Evolutionary conservation across 1,139 yeast genomes (phyloP), one percentile per base, ranked within the genome.

Genomic region (Fermentozyma sake): DNA sequence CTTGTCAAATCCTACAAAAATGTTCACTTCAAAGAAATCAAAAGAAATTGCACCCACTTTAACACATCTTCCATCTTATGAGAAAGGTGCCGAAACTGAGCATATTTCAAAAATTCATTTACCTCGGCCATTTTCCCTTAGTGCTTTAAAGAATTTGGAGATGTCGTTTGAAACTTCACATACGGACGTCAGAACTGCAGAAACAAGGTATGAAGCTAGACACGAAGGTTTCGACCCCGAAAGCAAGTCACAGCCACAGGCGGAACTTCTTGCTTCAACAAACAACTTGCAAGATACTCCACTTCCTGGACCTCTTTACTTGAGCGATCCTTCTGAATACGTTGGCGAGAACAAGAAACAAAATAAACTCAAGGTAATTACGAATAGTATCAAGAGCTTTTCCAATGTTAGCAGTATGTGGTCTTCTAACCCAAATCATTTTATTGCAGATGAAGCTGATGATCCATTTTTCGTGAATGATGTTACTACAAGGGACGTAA

Each of bases 401-500:
- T 46, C 61, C 0, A 49, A 44, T 30, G 72, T 77, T 18, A 53
- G 72, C 1, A 72, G 62, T 19, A 68, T 78, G 72, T 79, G 85
- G 82, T 58, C 67, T 10, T 74, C 84, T 1, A 64, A 66, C 26
- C 82, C 82, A 2, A 67, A 55, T 24, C 95, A 85, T 53, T 85
- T 71, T 48, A 42, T 44, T 2, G 37, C 41, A 14, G 49, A 52
- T 12, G 67, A 62, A 13, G 42, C 43, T 2, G 68, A 66, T 23
- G 78, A 74, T 35, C 55, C 61, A 3, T 73, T 58, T 42, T 69
- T 64, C 35, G 73, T 77, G 0, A 49, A 34, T 5, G 57, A 67
- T 6, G 58, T 50, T 2, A 58, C 58, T 5, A 72, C 68, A 14
- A 57, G 78, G 26, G 53, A 48, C 3, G 55, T 53, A n/a, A 75